Conservation (phyloP, 345 rosid species). For the Syzygium oleosum region DNA sequence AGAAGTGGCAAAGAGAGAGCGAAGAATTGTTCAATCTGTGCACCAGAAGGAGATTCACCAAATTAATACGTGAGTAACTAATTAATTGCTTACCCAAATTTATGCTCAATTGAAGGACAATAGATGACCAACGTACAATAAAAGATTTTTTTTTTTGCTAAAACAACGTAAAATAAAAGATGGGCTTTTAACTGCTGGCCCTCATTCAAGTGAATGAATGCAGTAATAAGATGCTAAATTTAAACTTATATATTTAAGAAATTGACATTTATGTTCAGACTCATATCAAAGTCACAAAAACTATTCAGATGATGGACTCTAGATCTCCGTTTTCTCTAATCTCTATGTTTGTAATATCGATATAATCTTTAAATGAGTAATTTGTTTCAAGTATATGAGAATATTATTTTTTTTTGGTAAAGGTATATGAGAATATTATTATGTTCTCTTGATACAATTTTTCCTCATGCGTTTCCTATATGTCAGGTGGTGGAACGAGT, state of each 20-base stretch:
- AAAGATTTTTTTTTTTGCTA: not conserved
- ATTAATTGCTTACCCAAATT: not conserved
- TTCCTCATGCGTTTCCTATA: not conserved
- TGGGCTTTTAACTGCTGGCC: not conserved
- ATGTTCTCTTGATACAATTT: not conserved
- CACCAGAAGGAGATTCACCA: not conserved
- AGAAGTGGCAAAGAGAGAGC: not conserved
- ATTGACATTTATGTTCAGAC: not conserved
- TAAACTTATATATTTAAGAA: not conserved
- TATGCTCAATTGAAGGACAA: not conserved
- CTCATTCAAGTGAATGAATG: not conserved
- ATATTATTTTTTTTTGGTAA: no score
- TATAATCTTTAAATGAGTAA: not conserved
- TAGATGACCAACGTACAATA: not conserved
- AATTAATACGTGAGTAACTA: not conserved
- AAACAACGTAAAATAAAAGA: not conserved
- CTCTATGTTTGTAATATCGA: not conserved
- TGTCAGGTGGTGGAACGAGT: slow-evolving; percentile 56
- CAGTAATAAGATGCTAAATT: not conserved
- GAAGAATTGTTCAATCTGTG: not conserved
- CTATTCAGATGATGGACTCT: not conserved
- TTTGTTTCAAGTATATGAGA: not conserved
- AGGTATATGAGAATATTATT: not conserved
- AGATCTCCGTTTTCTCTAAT: not conserved
- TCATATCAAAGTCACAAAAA: not conserved